phyloP scores from a whole-genome alignment of 1,284 basidiomycete species.

The Malassezia slooffiae region DNA sequence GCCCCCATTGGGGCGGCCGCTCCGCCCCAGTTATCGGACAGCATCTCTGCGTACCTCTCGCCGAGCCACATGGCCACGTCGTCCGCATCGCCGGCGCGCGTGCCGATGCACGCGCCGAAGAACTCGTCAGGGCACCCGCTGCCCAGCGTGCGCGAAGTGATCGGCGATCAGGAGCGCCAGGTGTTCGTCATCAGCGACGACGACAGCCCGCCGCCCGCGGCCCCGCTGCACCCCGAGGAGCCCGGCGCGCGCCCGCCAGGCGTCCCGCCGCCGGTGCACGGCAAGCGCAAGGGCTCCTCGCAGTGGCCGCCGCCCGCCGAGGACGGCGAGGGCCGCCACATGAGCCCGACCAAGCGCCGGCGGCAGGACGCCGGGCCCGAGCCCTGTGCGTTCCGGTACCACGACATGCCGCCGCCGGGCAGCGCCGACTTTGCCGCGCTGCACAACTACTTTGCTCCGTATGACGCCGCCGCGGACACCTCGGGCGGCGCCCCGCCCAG shows the following conservation, averaged over 20 bases:
- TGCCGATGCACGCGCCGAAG: too few relatives aligned
- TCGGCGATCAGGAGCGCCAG: constrained; percentile 10
- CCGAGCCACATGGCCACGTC: background rate
- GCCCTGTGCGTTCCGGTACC: too few relatives aligned
- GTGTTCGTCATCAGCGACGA: constrained; percentile 15
- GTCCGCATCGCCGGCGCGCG: background rate
- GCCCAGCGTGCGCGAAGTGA: constrained; percentile 9
- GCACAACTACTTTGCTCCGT: too few relatives aligned
- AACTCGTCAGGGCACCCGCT: too few relatives aligned
- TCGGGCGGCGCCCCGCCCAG: too few relatives aligned
- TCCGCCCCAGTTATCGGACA: too few relatives aligned
- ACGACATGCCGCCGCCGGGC: too few relatives aligned
- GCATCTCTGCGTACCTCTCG: too few relatives aligned
- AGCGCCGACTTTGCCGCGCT: too few relatives aligned
- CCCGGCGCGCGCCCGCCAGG: constrained; percentile 8
- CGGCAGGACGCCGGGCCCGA: constrained; percentile 11
- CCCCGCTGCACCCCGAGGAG: background rate
- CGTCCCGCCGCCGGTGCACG: background rate
- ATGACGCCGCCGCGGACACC: too few relatives aligned
- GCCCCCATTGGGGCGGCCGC: too few relatives aligned
- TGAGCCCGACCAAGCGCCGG: constrained; percentile 4
- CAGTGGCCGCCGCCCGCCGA: too few relatives aligned
- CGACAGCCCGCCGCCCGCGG: background rate
- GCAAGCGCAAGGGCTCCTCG: constrained; percentile 10
- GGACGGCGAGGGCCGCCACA: background rate